Base-by-base conservation (phyloP, 1,139 yeast genomes). In the Candida gigantensis region DNA sequence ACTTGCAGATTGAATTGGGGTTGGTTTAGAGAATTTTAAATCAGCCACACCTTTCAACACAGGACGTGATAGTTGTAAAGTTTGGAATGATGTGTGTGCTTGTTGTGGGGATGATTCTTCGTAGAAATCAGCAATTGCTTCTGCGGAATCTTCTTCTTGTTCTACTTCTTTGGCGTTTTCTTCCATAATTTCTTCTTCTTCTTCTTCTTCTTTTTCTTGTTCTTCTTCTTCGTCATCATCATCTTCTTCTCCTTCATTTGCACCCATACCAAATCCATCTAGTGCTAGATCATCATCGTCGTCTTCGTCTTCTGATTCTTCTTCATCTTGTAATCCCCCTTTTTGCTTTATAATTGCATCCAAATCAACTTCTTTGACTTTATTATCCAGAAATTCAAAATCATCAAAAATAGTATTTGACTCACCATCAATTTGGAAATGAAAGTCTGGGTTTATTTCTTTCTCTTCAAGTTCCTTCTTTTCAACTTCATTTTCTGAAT, bases 1-100 rank as follows among this genome's bases (percentile, higher is more conserved):
- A 10, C 95, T 80, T 2, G 96, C 88, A 40, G 92, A 74, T 66
- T 92, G 98, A 67, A 94, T 87, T 11, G 97, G 96, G 0, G 97
- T 85, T 10, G 98, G 98, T 35, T 75, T 76, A 9, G 81, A 59
- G 58, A 90, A 94, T 3, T 95, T 95, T 32, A 94, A 69, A 17
- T 81, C 80, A 8, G 86, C 72, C 37, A 94, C 66, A 30, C 95
- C 96, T 53, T 86, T 84, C 45, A 90, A 68, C 3, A 92, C 79
- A 0, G 98, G 98, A 53, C 98, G 79, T 1, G 97, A 89, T 28
- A 92, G 72, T 37, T 87, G 83, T 38, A 92, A 68, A 1, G 85
- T 70, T 52, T 84, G 85, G 67, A 92, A 94, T 9, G 40, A 20
- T 30, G 71, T 68, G 53, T 84, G 87, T 1, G 72, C 50, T 32